A percentile compares a stretch with the other conserved stretches of the same genome.
These are phyloP conservation scores for Corniculantispora saksenae DNA, from an alignment of 2,329 filamentous ascomycete species.

Conservation along the genomic window DNA sequence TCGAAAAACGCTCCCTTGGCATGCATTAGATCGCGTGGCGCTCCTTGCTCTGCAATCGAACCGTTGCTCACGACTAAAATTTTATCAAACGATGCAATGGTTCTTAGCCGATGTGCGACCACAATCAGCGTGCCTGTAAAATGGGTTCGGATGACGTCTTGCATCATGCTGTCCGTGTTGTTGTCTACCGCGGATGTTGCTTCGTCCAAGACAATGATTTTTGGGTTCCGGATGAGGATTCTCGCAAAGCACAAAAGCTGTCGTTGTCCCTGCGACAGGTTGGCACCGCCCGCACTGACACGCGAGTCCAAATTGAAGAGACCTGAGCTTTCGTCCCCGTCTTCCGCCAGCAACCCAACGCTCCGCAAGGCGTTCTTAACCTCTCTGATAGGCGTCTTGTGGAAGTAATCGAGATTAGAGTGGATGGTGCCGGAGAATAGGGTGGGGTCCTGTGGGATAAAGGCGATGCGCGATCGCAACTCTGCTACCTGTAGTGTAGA, in stretches of 20 bases:
- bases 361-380: not conserved
- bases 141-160: not conserved
- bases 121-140: conserved; percentile 3
- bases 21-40: no score
- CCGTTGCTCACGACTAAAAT: not conserved
- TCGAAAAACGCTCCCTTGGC: no score
- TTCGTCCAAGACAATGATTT: not conserved
- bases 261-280: not conserved
- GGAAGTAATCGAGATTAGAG: not conserved
- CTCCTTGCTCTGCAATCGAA: no score
- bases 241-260: not conserved
- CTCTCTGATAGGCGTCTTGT: not conserved
- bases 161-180: not conserved
- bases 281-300: not conserved
- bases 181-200: not conserved
- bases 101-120: conserved; percentile 1
- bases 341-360: not conserved
- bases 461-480: not conserved
- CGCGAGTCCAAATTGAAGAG: not conserved
- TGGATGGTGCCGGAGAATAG: not conserved
- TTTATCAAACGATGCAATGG: not conserved
- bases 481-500: not conserved
- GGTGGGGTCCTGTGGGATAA: not conserved
- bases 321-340: not conserved
- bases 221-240: not conserved